phyloP scores from a whole-genome alignment of 2,329 filamentous ascomycete genomes.

The Teratosphaeria gauchensis region DNA sequence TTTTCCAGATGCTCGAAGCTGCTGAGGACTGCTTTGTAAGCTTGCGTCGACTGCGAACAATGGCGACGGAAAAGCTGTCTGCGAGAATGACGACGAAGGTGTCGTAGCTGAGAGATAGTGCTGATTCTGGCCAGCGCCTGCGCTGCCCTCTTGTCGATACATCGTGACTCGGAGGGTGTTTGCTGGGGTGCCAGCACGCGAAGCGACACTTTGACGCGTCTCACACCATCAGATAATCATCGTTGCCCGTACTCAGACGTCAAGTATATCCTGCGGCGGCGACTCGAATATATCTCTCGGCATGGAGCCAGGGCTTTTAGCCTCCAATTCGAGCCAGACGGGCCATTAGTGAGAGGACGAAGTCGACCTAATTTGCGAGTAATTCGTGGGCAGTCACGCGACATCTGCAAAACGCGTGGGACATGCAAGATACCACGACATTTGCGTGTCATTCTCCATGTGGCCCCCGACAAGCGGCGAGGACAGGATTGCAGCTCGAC shows the following conservation, averaged over 20 bases:
- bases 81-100: slow-evolving; percentile 12
- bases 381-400: background rate
- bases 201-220: background rate
- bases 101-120: slow-evolving; percentile 11
- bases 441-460: background rate
- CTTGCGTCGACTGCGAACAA: slow-evolving; percentile 18
- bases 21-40: slow-evolving; percentile 14
- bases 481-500: background rate
- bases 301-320: background rate
- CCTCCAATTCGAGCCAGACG: background rate
- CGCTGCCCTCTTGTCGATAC: slow-evolving; percentile 17
- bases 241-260: background rate
- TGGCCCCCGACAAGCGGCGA: background rate
- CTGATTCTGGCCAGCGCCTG: slow-evolving; percentile 14
- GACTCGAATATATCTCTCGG: background rate
- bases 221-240: background rate
- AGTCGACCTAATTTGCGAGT: background rate
- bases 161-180: slow-evolving; percentile 1
- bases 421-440: background rate
- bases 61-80: slow-evolving; percentile 13
- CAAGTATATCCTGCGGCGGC: background rate
- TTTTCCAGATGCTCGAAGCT: slow-evolving; percentile 8
- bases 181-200: background rate
- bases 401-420: background rate
- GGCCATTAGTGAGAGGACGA: background rate